A percentile compares a stretch with the other conserved stretches of the same genome.
Conservation (phyloP, 805 yeast species). For the Cyberlindnera maritima region DNA sequence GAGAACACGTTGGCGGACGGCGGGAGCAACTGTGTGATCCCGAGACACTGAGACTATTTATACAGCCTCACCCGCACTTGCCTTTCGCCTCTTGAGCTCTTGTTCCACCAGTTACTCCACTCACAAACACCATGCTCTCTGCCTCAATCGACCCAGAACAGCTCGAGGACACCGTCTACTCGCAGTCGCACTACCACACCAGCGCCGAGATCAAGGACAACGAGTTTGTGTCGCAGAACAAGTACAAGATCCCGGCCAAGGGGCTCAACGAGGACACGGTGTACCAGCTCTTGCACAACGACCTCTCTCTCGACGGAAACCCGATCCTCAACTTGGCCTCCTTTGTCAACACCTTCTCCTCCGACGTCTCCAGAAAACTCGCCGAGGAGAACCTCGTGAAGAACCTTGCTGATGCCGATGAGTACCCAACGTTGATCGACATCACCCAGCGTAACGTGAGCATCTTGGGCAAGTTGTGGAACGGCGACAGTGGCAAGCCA, state of each 20-base stretch:
- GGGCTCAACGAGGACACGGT: slow-evolving; percentile 55
- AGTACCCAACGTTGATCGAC: slow-evolving; percentile 82
- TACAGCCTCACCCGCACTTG: not conserved
- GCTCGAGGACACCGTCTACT: slow-evolving; percentile 30
- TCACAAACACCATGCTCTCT: slow-evolving; percentile 18
- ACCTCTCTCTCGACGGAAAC: slow-evolving; percentile 76
- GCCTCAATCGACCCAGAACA: slow-evolving; percentile 31
- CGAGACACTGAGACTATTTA: not conserved
- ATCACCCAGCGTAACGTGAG: slow-evolving; percentile 80
- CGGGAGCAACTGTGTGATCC: not conserved
- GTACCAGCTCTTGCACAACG: slow-evolving; percentile 65
- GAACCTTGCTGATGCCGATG: slow-evolving; percentile 91
- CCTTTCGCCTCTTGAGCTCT: too few species aligned
- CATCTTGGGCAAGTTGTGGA: slow-evolving; percentile 78
- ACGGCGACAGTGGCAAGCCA: slow-evolving; percentile 55
- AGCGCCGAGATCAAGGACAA: slow-evolving; percentile 11
- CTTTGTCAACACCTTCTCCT: slow-evolving; percentile 76
- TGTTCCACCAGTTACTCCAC: not conserved
- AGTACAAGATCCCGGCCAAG: slow-evolving; percentile 56
- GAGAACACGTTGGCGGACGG: not conserved
- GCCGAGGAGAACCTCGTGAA: slow-evolving; percentile 72
- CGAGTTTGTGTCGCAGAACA: slow-evolving; percentile 31
- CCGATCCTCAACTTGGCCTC: slow-evolving; percentile 85
- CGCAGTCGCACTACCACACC: slow-evolving; percentile 26
- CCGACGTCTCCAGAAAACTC: slow-evolving; percentile 50